Evolutionary conservation across 495 filamentous ascomycete species (phyloP).

Genomic region (Penicillium coprophilum): DNA sequence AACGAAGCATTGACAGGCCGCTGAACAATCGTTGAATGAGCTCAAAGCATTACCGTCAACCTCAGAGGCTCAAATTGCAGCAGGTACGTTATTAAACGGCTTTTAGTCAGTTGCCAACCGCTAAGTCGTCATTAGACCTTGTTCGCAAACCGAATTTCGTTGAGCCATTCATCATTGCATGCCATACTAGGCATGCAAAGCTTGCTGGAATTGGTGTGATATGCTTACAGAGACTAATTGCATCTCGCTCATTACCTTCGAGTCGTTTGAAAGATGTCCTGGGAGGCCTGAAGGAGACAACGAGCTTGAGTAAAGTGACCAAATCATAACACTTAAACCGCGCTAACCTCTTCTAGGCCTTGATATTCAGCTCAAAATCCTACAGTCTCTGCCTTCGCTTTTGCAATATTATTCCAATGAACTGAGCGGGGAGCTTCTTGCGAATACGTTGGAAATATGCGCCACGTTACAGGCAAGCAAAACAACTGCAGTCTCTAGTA

Average conservation of each 20-base stretch:
- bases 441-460: slow-evolving; percentile 82
- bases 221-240: slow-evolving; percentile 84
- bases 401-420: slow-evolving; percentile 87
- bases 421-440: slow-evolving; percentile 75
- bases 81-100: slow-evolving; percentile 55
- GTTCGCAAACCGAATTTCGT: slow-evolving; percentile 77
- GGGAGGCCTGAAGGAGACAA: slow-evolving; percentile 80
- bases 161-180: slow-evolving; percentile 90
- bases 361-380: slow-evolving; percentile 93
- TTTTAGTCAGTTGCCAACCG: neutral
- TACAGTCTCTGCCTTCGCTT: slow-evolving; percentile 88
- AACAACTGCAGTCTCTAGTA: slow-evolving; percentile 87
- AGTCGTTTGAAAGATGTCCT: slow-evolving; percentile 77
- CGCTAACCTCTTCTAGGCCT: slow-evolving; percentile 58
- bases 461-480: slow-evolving; percentile 87
- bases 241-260: slow-evolving; percentile 72
- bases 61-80: slow-evolving; percentile 79
- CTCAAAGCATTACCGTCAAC: slow-evolving; percentile 75
- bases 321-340: neutral
- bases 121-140: slow-evolving; percentile 63
- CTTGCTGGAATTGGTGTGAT: slow-evolving; percentile 82
- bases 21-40: slow-evolving; percentile 90
- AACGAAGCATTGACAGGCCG: slow-evolving; percentile 58
- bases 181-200: slow-evolving; percentile 82
- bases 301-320: slow-evolving; percentile 54